Evolutionary conservation across 768 basidiomycete species (phyloP), one percentile per base, ranked within the genome.

Genomic region (Cyclocybe cylindracea): DNA sequence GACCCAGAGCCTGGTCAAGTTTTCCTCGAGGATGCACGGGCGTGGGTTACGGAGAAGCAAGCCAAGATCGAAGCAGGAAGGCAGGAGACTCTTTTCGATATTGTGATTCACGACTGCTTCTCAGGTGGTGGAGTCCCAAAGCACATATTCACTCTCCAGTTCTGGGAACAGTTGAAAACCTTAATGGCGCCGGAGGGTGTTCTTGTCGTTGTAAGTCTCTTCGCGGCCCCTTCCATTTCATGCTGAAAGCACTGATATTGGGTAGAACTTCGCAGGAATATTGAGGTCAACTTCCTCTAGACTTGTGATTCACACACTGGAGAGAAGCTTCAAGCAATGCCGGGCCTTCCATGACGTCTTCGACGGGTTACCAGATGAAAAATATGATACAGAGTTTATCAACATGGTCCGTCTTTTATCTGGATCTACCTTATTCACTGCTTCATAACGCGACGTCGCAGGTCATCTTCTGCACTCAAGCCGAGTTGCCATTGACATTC

Each of bases 91-190:
- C 70, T 71, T 14, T 92, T 82, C 62, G 87, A 91, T 58, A 76
- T 87, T 55, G 81, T 94, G 37, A 74, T 96, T 0, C 96, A 98
- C 58, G 95, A 96, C 61, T 91, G 91, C 62, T 98, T 97, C 66
- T 93, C 94, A 7, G 96, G 95, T 7, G 96, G 96, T 3, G 84
- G 83, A n/a, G 85, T 98, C 2, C 94, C 96, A 0, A 74, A 84
- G 35, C 87, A 92, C 61, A 71, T 98, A 46, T 98, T 89, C 69
- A 91, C 94, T 0, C 37, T 79, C 31, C 86, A 94, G 58, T 95
- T 95, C 64, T 96, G 92, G 91, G 57, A 75, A 18, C 84, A 85
- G 47, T 63, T 96, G 46, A 86, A 82, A 59, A 61, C 66, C 2
- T 64, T 86, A 14, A 78, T 96, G 68, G 75, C 79, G 10, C 73